Conservation (phyloP, 2,329 filamentous ascomycete species). For the Cladorrhinum sp. region DNA sequence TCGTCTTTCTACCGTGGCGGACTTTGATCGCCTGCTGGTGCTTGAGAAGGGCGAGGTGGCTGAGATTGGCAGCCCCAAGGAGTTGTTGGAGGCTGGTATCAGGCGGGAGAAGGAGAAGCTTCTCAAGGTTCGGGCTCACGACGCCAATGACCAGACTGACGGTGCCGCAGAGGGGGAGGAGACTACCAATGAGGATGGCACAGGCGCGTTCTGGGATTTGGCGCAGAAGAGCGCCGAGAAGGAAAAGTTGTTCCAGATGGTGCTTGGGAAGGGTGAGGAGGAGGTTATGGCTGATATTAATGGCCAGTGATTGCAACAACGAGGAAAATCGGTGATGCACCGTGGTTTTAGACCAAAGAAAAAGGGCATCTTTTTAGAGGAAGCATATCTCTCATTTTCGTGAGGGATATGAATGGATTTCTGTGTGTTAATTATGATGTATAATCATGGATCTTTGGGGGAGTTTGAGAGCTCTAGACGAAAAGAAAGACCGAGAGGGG, state of each 20-base stretch:
- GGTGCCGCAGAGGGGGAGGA: constrained; percentile 11
- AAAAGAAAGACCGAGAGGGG: no score
- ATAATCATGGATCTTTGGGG: no score
- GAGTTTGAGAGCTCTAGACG: no score
- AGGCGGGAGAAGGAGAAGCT: constrained; percentile 25
- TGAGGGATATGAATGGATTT: no score
- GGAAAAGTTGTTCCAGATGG: constrained; percentile 31
- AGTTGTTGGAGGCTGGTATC: constrained; percentile 40
- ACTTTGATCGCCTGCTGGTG: constrained; percentile 50
- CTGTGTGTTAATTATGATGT: no score
- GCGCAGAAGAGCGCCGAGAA: constrained; percentile 32
- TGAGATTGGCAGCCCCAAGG: constrained; percentile 39
- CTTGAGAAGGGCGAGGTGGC: constrained; percentile 46
- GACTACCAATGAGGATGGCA: constrained; percentile 7
- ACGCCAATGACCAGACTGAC: not conserved
- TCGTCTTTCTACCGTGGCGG: constrained; percentile 44
- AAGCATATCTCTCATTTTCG: not conserved
- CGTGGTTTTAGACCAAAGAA: no score
- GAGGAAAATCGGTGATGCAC: no score
- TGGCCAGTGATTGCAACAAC: not conserved
- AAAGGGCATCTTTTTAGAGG: no score
- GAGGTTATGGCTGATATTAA: not conserved
- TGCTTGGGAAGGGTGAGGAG: constrained; percentile 24
- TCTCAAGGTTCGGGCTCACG: not conserved
- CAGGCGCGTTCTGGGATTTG: constrained; percentile 31